Percentiles rank a stretch among this genome's conserved stretches.
These are phyloP conservation scores for Chlamydomonas sp. DNA, from an alignment of 139 green algal genomes.

Conservation along the genomic window DNA sequence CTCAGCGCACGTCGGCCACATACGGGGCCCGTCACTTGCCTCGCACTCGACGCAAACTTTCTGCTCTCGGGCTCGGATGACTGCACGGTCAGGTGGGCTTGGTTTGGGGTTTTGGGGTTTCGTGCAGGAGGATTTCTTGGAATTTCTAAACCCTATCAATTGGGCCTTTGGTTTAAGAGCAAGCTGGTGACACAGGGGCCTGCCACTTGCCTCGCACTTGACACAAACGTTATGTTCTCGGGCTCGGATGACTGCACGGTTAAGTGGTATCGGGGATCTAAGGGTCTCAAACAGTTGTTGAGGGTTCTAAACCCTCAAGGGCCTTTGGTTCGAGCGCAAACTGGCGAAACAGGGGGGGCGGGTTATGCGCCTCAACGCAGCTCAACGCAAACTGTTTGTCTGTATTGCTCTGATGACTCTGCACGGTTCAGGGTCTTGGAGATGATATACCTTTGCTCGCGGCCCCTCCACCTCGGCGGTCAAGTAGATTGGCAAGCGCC, in stretches of 20 bases:
- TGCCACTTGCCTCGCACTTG: conserved; percentile 50
- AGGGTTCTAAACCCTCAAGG: neutral
- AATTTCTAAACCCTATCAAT: too few species aligned
- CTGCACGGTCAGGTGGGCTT: conserved; percentile 21
- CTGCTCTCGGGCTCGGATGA: conserved; percentile 56
- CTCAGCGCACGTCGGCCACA: conserved; percentile 53
- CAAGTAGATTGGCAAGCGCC: too few species aligned
- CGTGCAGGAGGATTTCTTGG: too few species aligned
- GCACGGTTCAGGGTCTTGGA: neutral
- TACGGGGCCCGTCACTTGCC: conserved; percentile 46
- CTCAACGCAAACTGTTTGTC: conserved; percentile 61
- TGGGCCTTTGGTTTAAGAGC: too few species aligned
- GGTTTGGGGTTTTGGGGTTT: neutral
- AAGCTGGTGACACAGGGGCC: conserved; percentile 49
- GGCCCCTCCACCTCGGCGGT: too few species aligned
- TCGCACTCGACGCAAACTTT: conserved; percentile 58
- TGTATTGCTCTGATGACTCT: conserved; percentile 47
- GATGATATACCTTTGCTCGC: too few species aligned
- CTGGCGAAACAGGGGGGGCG: conserved; percentile 45
- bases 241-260: conserved; percentile 44
- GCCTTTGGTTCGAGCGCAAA: too few species aligned
- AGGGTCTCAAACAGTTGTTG: neutral
- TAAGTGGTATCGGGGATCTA: neutral
- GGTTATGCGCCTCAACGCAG: conserved; percentile 52
- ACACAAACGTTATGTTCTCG: conserved; percentile 62